Evolutionary conservation across 768 basidiomycete genomes (phyloP), one percentile per base, ranked within the genome.

Genomic region (Tricholoma hemisulphureum): DNA sequence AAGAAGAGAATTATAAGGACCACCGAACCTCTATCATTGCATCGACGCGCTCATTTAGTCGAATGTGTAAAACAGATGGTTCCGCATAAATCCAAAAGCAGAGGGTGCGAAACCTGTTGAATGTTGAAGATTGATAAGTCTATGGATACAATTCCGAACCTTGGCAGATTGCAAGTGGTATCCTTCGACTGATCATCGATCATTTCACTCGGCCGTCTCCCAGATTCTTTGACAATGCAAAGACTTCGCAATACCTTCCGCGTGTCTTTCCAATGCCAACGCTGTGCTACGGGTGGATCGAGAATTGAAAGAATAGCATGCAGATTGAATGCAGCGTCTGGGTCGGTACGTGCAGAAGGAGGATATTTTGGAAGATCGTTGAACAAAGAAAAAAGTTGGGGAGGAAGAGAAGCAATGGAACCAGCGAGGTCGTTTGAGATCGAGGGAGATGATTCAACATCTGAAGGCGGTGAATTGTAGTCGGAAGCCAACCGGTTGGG

Each of bases 221-320:
- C 83, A 0, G 80, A 82, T 56, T 92, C 86, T 73, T 85, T 87
- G 56, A 94, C 85, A 26, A 97, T 85, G 41, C 82, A 78, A 7
- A 99, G 71, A 62, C 83, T 91, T 34, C 95, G 80, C 10, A 91
- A 71, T 6, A 98, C 91, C 71, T 98, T 99, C 29, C 96, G 80
- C 0, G 93, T 88, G 64, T 99, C 97, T 61, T 80, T 82, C 96
- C 96, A 98, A 69, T 99, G 97, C 96, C 96, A 98, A 60, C 95
- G 78, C 28, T 79, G 79, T 0, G 90, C 92, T 45, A 93, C 84
- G 0, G 68, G 63, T 0, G 85, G 86, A 65, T 98, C 97, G 5
- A 98, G 77, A 3, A 74, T 67, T 8, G 73, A 71, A 18, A 99
- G 75, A 11, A 98, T 76, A 9, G 69, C 73, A 66, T 94, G 83